phyloP scores from a whole-genome alignment of 106 monocot genomes.

The Iris macrosiphon region DNA sequence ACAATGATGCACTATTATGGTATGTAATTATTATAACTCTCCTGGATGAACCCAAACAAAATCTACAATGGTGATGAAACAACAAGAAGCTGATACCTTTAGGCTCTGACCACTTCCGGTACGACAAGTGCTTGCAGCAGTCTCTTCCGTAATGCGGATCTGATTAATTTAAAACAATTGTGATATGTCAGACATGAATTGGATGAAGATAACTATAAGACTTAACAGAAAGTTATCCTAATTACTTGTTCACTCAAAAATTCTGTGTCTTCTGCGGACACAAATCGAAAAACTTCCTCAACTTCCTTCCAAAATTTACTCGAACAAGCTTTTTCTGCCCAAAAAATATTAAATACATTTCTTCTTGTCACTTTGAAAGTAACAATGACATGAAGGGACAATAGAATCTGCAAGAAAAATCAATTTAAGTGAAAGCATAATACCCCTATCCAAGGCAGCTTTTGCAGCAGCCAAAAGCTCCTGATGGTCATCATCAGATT shows the following conservation, averaged over 20 bases:
- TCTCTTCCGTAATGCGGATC: conserved; percentile 20
- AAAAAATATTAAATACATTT: too few relatives aligned
- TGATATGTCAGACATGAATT: not conserved
- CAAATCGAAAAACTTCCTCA: conserved; percentile 34
- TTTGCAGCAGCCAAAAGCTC: conserved; percentile 66
- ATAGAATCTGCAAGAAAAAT: not conserved
- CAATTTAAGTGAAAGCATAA: not conserved
- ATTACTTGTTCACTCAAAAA: conserved; percentile 41
- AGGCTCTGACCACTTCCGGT: conserved; percentile 12
- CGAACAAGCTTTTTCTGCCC: conserved; percentile 17
- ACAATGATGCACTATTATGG: too few relatives aligned
- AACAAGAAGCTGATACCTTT: conserved; percentile 16
- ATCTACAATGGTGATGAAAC: not conserved
- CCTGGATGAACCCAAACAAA: too few relatives aligned
- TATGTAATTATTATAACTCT: too few relatives aligned
- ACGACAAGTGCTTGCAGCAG: conserved; percentile 9
- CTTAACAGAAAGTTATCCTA: too few relatives aligned
- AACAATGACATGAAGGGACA: not conserved
- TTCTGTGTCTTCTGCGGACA: conserved; percentile 32
- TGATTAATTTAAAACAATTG: conserved; percentile 5
- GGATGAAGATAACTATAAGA: too few relatives aligned
- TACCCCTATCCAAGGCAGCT: conserved; percentile 45
- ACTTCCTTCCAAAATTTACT: conserved; percentile 35
- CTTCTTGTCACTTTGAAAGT: too few relatives aligned
- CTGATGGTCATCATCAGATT: conserved; percentile 62